phyloP scores from a whole-genome alignment of 345 rosid genomes.

The Kandelia obovata region DNA sequence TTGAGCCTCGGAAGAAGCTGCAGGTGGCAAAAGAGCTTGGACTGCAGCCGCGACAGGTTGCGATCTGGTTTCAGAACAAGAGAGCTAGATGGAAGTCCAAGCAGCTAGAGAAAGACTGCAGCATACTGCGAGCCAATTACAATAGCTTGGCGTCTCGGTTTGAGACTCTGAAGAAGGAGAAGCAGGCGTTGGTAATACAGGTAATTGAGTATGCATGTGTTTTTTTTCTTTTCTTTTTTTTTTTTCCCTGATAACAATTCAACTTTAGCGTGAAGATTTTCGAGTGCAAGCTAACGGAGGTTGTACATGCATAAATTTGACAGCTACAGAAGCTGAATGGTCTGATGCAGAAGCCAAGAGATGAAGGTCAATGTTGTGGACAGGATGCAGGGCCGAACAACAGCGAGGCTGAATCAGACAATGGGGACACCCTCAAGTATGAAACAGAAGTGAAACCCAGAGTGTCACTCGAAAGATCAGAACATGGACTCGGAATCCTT shows the following conservation, averaged over 20 bases:
- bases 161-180: constrained; percentile 63
- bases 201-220: constrained; percentile 28
- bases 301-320: background rate
- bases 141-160: constrained; percentile 48
- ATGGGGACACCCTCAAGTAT: constrained; percentile 29
- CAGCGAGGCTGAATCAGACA: constrained; percentile 44
- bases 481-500: constrained; percentile 28
- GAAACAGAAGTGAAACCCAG: constrained; percentile 37
- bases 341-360: constrained; percentile 25
- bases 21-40: constrained; percentile 72
- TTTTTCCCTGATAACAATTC: background rate
- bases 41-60: constrained; percentile 83
- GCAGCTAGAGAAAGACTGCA: constrained; percentile 69
- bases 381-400: constrained; percentile 22
- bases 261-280: background rate
- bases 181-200: constrained; percentile 52
- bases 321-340: constrained; percentile 66
- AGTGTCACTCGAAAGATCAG: constrained; percentile 30
- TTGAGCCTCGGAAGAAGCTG: constrained; percentile 70
- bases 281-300: background rate
- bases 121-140: constrained; percentile 49
- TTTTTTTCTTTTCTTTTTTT: too few relatives aligned
- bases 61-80: constrained; percentile 90
- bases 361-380: constrained; percentile 30
- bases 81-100: constrained; percentile 84